phyloP scores from a whole-genome alignment of 2,329 filamentous ascomycete species.

The Xylaria polymorpha region DNA sequence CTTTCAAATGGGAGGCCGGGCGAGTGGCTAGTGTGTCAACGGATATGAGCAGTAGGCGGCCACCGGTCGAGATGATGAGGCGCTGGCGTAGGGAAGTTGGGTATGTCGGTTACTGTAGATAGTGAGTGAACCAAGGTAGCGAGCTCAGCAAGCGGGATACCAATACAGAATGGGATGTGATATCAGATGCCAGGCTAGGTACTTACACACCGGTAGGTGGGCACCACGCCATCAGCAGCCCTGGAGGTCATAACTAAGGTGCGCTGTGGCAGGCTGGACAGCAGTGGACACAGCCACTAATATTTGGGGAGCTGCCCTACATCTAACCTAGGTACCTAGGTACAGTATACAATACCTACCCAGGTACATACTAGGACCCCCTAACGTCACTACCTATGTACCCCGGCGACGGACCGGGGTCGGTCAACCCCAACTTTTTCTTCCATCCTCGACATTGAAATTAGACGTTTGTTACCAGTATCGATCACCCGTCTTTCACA shows the following conservation, averaged over 20 bases:
- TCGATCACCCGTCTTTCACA: slow-evolving; percentile 17
- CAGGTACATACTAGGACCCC: too few relatives aligned
- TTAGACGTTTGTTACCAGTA: neutral
- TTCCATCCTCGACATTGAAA: neutral
- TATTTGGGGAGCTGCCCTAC: neutral
- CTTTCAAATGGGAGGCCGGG: neutral
- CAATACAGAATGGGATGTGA: neutral
- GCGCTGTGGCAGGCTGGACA: too few relatives aligned
- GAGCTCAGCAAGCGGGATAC: neutral
- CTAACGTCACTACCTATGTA: slow-evolving; percentile 8
- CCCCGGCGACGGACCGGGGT: neutral
- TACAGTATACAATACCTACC: too few relatives aligned
- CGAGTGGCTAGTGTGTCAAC: slow-evolving; percentile 8
- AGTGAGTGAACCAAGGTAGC: neutral
- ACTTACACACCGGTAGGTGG: too few relatives aligned
- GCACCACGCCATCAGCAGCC: neutral
- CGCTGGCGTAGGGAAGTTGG: slow-evolving; percentile 24
- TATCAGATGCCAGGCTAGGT: slow-evolving; percentile 27
- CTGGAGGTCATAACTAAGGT: too few relatives aligned
- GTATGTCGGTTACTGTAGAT: neutral
- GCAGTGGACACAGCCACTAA: neutral
- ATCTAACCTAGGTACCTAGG: neutral
- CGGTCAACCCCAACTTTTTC: slow-evolving; percentile 15
- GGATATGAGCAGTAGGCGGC: neutral
- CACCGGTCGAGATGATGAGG: slow-evolving; percentile 12